Evolutionary conservation across 2,329 filamentous ascomycete species (phyloP).

Genomic region (Ambrosiella xylebori): DNA sequence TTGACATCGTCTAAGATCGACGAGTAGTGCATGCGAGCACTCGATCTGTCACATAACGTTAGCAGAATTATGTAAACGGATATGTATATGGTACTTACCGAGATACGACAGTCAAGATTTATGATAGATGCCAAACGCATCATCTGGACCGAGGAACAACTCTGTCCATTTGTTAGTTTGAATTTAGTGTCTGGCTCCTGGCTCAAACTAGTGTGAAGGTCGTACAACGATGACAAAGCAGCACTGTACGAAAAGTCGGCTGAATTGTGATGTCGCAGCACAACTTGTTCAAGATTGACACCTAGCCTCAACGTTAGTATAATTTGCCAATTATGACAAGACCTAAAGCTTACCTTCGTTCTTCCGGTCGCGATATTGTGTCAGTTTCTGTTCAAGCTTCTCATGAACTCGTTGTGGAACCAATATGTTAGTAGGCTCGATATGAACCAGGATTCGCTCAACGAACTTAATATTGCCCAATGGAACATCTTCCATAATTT

Average conservation of each 20-base stretch:
- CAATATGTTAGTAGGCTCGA: constrained; percentile 38
- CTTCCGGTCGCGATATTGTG: constrained; percentile 6
- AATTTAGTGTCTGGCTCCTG: constrained; percentile 33
- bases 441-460: constrained; percentile 40
- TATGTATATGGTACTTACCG: constrained; percentile 29
- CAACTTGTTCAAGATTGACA: constrained; percentile 7
- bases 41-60: constrained; percentile 38
- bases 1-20: constrained; percentile 53
- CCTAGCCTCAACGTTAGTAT: background rate
- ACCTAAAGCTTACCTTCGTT: constrained; percentile 4
- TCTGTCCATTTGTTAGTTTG: constrained; percentile 14
- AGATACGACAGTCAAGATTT: constrained; percentile 55
- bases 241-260: constrained; percentile 54
- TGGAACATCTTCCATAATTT: constrained; percentile 59
- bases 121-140: constrained; percentile 54
- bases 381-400: constrained; percentile 17
- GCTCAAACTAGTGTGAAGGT: constrained; percentile 36
- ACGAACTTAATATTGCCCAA: constrained; percentile 50
- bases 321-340: background rate
- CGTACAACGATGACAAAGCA: constrained; percentile 27
- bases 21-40: constrained; percentile 75
- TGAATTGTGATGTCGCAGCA: constrained; percentile 50
- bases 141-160: constrained; percentile 40
- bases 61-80: background rate
- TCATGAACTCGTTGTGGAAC: constrained; percentile 31